Evolutionary conservation across 192 early-diverging fungal genomes (phyloP).

Genomic region (Pilobolus umbonatus): DNA sequence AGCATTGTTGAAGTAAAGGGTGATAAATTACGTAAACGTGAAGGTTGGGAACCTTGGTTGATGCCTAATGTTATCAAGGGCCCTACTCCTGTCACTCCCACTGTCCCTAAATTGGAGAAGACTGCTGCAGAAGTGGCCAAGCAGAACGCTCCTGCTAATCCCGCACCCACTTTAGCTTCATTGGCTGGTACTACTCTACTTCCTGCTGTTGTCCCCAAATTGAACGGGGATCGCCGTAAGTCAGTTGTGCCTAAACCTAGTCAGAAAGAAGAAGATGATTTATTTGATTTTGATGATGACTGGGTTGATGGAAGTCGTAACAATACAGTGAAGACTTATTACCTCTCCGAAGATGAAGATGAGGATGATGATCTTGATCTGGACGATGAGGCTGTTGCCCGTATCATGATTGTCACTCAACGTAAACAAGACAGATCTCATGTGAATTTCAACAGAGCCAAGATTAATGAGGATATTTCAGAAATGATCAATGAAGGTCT

Average conservation of each 20-base stretch:
- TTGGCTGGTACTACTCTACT: slow-evolving; percentile 17
- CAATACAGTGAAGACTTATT: slow-evolving; percentile 45
- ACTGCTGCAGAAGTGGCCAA: slow-evolving; percentile 19
- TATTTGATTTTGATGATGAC: slow-evolving; percentile 82
- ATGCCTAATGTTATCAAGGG: slow-evolving; percentile 39
- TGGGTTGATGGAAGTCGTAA: slow-evolving; percentile 50
- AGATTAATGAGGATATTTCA: slow-evolving; percentile 73
- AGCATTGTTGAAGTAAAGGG: slow-evolving; percentile 31
- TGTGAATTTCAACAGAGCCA: slow-evolving; percentile 72
- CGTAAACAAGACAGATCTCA: slow-evolving; percentile 65
- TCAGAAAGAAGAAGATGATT: slow-evolving; percentile 56
- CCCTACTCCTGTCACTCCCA: slow-evolving; percentile 1
- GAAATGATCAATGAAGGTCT: slow-evolving; percentile 96
- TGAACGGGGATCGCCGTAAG: background rate
- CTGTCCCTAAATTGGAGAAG: background rate
- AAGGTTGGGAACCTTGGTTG: slow-evolving; percentile 84
- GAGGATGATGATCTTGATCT: slow-evolving; percentile 78
- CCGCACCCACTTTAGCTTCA: slow-evolving; percentile 18
- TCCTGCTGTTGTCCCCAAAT: slow-evolving; percentile 2
- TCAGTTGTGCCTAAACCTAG: background rate
- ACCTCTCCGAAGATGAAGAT: slow-evolving; percentile 39
- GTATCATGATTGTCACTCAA: slow-evolving; percentile 91
- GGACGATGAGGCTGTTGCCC: slow-evolving; percentile 83
- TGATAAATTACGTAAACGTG: slow-evolving; percentile 59
- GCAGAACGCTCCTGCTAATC: slow-evolving; percentile 13